phyloP scores from a whole-genome alignment of 345 rosid genomes.

The Eucalyptus leucophloia region DNA sequence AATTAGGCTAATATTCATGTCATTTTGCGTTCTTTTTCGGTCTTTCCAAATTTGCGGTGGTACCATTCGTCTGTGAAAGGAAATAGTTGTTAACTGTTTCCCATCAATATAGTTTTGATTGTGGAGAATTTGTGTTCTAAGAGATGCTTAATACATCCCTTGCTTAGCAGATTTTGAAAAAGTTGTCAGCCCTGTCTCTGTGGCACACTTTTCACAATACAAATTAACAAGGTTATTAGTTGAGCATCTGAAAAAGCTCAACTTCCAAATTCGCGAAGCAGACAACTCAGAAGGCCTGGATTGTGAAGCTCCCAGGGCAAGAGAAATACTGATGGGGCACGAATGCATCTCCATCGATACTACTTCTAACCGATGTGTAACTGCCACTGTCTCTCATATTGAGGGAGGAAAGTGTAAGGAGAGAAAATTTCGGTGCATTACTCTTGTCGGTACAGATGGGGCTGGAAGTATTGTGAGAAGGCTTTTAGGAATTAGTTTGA shows the following conservation, averaged over 20 bases:
- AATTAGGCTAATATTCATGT: not conserved
- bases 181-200: constrained; percentile 72
- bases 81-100: not conserved
- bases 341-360: constrained; percentile 64
- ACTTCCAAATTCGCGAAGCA: constrained; percentile 19
- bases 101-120: not conserved
- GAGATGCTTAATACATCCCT: not conserved
- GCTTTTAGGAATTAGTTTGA: constrained; percentile 46
- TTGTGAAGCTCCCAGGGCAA: constrained; percentile 10
- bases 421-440: constrained; percentile 41
- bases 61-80: not conserved
- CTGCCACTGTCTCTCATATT: constrained; percentile 43
- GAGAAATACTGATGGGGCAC: constrained; percentile 66
- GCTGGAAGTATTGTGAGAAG: constrained; percentile 74
- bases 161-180: constrained; percentile 62
- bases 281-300: constrained; percentile 14
- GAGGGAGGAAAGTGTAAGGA: constrained; percentile 31
- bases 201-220: constrained; percentile 91
- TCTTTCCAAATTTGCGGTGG: not conserved
- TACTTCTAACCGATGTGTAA: constrained; percentile 19
- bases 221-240: constrained; percentile 54
- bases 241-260: constrained; percentile 48
- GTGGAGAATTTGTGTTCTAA: not conserved
- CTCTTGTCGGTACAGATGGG: constrained; percentile 86
- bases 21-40: not conserved